Evolutionary conservation across 176 grass and related monocot species (phyloP).

Genomic region (Oryza officinalis): DNA sequence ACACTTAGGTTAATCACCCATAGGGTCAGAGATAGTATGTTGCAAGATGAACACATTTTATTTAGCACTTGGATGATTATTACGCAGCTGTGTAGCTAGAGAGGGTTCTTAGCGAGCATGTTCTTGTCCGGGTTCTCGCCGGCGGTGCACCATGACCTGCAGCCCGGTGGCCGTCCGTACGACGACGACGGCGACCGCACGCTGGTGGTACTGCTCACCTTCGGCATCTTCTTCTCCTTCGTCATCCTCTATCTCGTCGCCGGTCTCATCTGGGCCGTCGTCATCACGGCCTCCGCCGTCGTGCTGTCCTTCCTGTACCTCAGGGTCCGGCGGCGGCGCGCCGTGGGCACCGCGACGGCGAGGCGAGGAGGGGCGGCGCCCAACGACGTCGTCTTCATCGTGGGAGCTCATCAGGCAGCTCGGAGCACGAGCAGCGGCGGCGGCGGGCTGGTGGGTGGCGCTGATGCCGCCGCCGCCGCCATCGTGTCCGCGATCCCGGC

Average conservation of each 20-base stretch:
- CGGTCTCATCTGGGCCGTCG: constrained; percentile 41
- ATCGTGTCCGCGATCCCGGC: not conserved
- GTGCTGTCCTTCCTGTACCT: constrained; percentile 25
- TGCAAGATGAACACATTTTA: not conserved
- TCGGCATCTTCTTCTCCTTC: constrained; percentile 45
- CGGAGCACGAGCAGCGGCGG: not conserved
- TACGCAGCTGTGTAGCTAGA: not conserved
- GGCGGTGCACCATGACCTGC: not conserved
- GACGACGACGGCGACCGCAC: constrained; percentile 34
- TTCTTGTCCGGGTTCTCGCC: constrained; percentile 27
- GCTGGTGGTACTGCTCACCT: constrained; percentile 34
- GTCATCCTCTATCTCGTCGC: constrained; percentile 41
- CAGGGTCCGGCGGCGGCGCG: not conserved
- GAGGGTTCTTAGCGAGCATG: constrained; percentile 3
- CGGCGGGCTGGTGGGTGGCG: not conserved
- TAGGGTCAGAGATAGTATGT: too few relatives aligned
- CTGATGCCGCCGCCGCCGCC: not conserved
- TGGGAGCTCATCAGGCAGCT: not conserved
- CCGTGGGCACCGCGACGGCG: not conserved
- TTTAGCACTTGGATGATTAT: not conserved
- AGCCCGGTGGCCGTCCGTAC: not conserved
- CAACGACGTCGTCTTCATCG: not conserved
- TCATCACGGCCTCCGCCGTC: constrained; percentile 23
- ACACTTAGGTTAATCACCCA: not conserved
- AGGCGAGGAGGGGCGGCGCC: not conserved